These are phyloP conservation scores for Pinus albicaulis DNA, from an alignment of 75 land plant genomes.

Conservation along the genomic window DNA sequence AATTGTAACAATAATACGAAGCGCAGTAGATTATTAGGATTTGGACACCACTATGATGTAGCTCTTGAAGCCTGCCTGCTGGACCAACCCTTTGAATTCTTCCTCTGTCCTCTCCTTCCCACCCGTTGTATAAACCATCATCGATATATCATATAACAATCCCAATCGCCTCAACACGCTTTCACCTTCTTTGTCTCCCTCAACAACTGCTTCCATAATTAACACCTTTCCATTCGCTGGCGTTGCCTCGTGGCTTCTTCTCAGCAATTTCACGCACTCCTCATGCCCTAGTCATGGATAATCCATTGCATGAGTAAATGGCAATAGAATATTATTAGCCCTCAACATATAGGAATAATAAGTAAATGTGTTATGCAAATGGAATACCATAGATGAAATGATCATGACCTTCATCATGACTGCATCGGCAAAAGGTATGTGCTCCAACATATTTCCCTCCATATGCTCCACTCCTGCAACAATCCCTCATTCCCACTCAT, in stretches of 20 bases:
- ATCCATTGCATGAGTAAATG: too few relatives aligned
- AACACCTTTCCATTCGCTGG: conserved; percentile 28
- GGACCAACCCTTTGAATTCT: conserved; percentile 11
- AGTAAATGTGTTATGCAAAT: background rate
- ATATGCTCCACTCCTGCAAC: background rate
- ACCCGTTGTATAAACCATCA: conserved; percentile 10
- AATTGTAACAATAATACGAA: too few relatives aligned
- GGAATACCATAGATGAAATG: background rate
- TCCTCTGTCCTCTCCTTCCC: conserved; percentile 16
- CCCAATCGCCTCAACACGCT: background rate
- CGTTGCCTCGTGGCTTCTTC: background rate
- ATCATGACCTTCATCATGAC: background rate
- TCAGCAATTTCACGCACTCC: conserved; percentile 18
- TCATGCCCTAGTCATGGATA: conserved; percentile 12
- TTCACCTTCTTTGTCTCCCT: background rate
- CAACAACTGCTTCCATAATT: background rate
- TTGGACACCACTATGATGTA: background rate
- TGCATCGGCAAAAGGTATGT: background rate
- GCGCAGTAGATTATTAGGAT: background rate
- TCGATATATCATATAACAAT: conserved; percentile 3
- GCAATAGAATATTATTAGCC: too few relatives aligned
- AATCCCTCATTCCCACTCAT: background rate
- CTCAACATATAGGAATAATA: too few relatives aligned
- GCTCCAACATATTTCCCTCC: background rate
- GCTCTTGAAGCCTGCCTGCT: conserved; percentile 10